Evolutionary conservation across 768 basidiomycete species (phyloP).

Genomic region (Chalciporus piperatus): DNA sequence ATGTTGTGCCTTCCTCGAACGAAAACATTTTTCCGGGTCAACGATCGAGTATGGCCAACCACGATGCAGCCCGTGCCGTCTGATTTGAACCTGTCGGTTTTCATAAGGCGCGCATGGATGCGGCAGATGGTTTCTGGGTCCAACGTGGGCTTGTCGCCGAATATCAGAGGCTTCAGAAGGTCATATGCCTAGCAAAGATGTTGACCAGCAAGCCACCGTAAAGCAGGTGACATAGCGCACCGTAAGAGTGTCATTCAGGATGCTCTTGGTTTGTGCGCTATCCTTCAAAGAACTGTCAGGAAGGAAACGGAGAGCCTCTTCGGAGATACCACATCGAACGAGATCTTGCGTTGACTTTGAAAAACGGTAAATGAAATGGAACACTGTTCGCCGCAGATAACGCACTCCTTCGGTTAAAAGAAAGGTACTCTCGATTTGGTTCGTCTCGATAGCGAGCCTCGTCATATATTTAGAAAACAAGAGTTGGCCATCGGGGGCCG

Average conservation of each 20-base stretch:
- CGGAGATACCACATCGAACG: neutral
- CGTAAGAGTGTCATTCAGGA: neutral
- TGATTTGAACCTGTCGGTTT: neutral
- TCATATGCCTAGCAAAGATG: neutral
- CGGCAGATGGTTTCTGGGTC: neutral
- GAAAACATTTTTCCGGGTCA: neutral
- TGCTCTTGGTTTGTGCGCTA: neutral
- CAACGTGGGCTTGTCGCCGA: neutral
- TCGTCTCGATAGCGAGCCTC: neutral
- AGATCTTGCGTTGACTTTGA: neutral
- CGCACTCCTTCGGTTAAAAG: neutral
- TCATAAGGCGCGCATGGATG: neutral
- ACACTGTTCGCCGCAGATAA: too few species aligned
- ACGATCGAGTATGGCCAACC: neutral
- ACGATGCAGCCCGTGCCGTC: neutral
- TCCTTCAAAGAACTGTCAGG: neutral
- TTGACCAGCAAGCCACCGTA: too few species aligned
- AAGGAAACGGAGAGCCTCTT: neutral
- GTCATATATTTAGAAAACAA: neutral
- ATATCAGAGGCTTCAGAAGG: neutral
- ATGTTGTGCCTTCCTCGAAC: neutral
- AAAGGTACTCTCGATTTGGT: neutral
- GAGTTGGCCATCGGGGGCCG: neutral
- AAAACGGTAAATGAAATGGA: too few species aligned
- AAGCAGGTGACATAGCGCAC: too few species aligned